Conservation (phyloP, 495 filamentous ascomycete genomes). For the Trichoderma gamsii region DNA sequence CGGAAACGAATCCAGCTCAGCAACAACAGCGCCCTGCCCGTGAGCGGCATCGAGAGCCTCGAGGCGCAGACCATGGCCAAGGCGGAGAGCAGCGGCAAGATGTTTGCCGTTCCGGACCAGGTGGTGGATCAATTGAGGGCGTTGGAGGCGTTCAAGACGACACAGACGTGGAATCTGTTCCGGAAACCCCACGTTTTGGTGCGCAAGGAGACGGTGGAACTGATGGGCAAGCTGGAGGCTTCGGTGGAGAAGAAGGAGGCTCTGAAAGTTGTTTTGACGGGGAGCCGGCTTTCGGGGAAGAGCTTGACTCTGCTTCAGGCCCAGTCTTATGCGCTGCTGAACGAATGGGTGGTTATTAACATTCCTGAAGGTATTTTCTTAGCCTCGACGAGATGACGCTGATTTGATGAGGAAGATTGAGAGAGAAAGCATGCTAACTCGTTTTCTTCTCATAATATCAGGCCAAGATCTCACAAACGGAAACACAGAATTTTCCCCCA, state of each 20-base stretch:
- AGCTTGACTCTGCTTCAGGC: constrained; percentile 79
- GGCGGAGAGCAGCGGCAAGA: constrained; percentile 49
- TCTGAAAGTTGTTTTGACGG: constrained; percentile 63
- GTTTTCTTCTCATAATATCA: constrained; percentile 29
- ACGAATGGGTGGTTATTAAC: constrained; percentile 81
- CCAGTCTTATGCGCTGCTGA: constrained; percentile 73
- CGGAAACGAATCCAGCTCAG: constrained; percentile 85
- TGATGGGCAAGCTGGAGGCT: constrained; percentile 54
- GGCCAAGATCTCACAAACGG: constrained; percentile 75
- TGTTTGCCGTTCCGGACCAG: constrained; percentile 62
- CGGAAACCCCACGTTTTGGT: constrained; percentile 69
- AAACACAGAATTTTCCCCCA: constrained; percentile 68
- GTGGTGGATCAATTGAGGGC: constrained; percentile 73
- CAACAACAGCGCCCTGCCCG: constrained; percentile 84
- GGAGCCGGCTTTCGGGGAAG: constrained; percentile 72
- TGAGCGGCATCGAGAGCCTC: constrained; percentile 58
- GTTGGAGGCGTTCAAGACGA: constrained; percentile 83
- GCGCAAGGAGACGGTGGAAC: constrained; percentile 64
- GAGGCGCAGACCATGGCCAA: constrained; percentile 49
- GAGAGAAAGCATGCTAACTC: constrained; percentile 6
- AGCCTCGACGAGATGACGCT: constrained; percentile 7
- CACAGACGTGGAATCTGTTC: constrained; percentile 85
- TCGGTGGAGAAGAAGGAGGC: constrained; percentile 51
- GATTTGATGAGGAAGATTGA: background rate
- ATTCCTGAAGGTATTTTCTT: constrained; percentile 74